These are phyloP conservation scores for Mycena haematopus DNA, from an alignment of 768 basidiomycete species.

Conservation along the genomic window DNA sequence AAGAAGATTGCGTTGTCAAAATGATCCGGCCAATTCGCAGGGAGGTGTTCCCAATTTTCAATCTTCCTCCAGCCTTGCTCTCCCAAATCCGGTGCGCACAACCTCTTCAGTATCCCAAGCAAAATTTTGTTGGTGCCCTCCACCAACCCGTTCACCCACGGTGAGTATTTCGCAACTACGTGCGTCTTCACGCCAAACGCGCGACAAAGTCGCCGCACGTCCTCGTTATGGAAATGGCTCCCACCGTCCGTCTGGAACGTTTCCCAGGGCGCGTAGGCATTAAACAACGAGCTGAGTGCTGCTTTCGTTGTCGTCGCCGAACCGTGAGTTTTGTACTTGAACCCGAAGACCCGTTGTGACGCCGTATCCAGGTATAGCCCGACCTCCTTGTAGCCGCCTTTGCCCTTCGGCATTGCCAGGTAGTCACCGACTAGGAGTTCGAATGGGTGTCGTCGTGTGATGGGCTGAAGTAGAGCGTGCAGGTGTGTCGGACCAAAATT, in stretches of 20 bases:
- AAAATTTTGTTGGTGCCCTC: background rate
- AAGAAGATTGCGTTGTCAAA: background rate
- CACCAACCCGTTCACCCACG: background rate
- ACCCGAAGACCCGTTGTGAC: background rate
- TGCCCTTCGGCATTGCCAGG: background rate
- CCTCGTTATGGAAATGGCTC: constrained; percentile 31
- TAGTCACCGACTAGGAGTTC: background rate
- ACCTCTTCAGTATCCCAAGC: background rate
- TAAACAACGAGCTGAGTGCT: background rate
- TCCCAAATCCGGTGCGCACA: constrained; percentile 18
- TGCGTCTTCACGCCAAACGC: constrained; percentile 15
- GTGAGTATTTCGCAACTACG: background rate
- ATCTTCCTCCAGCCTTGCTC: constrained; percentile 10
- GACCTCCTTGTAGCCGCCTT: background rate
- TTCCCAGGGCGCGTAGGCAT: background rate
- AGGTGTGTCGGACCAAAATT: background rate
- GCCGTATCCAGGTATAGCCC: background rate
- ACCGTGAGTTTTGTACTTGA: background rate
- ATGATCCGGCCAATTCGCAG: background rate
- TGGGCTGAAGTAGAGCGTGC: background rate
- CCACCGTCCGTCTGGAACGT: constrained; percentile 30
- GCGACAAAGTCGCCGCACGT: constrained; percentile 25
- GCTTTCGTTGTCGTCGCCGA: background rate
- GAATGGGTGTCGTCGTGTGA: background rate
- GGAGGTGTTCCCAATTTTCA: constrained; percentile 32